Evolutionary conservation across 441 rosid species (phyloP).

Genomic region (Raphanus hybrid): DNA sequence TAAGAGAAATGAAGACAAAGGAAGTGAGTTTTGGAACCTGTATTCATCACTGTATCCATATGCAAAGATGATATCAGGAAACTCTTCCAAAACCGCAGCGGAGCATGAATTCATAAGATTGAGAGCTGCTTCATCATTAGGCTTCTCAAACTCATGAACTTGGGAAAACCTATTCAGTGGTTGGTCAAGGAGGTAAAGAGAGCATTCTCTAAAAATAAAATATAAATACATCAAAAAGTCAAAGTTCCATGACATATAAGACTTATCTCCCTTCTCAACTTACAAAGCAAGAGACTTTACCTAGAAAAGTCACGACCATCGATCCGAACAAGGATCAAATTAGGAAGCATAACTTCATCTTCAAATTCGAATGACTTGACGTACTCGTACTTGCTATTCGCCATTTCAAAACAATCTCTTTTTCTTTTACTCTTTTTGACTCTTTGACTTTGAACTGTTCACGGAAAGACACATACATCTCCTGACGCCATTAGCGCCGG

Average conservation of each 20-base stretch:
- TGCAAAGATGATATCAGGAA: constrained; percentile 75
- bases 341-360: constrained; percentile 73
- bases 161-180: constrained; percentile 57
- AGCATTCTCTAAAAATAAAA: neutral
- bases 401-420: constrained; percentile 48
- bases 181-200: neutral
- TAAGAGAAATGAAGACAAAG: neutral
- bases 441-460: neutral
- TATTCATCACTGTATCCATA: constrained; percentile 86
- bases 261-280: neutral
- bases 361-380: constrained; percentile 80
- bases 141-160: constrained; percentile 77
- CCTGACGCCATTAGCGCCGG: neutral
- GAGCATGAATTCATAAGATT: constrained; percentile 82
- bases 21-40: constrained; percentile 50
- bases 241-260: neutral
- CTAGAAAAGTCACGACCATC: constrained; percentile 66
- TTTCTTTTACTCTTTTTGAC: neutral
- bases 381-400: constrained; percentile 95
- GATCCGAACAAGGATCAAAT: constrained; percentile 65
- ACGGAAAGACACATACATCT: neutral
- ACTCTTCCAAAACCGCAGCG: constrained; percentile 65
- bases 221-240: no score
- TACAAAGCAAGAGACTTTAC: constrained; percentile 36
- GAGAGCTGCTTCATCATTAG: constrained; percentile 71